These are phyloP conservation scores for Pseudocercospora pini-densiflorae DNA, from an alignment of 2,329 filamentous ascomycete species.

Conservation along the genomic window DNA sequence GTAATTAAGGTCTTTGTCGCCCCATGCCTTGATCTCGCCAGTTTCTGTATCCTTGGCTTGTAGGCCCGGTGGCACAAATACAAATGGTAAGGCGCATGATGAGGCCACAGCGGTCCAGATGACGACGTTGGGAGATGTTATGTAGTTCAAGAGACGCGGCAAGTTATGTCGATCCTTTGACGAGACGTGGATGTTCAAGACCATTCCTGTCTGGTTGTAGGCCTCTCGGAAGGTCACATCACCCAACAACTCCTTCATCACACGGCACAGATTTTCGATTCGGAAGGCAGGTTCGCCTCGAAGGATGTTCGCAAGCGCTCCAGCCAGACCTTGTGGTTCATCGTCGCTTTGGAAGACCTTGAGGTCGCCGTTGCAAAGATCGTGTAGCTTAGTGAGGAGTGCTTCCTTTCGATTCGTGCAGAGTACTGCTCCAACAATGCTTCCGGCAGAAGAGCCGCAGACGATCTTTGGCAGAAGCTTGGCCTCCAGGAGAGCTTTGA, in stretches of 20 bases:
- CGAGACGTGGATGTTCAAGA: slow-evolving; percentile 93
- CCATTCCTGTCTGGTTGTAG: slow-evolving; percentile 89
- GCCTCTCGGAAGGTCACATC: slow-evolving; percentile 95
- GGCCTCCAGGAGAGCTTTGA: slow-evolving; percentile 27
- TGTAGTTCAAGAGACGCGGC: slow-evolving; percentile 85
- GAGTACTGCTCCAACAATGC: slow-evolving; percentile 32
- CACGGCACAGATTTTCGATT: slow-evolving; percentile 76
- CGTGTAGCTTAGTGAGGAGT: slow-evolving; percentile 27
- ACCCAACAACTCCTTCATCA: slow-evolving; percentile 80
- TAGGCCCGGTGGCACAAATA: slow-evolving; percentile 79
- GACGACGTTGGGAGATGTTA: slow-evolving; percentile 91
- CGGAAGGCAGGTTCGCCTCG: slow-evolving; percentile 52
- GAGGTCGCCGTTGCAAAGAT: slow-evolving; percentile 28
- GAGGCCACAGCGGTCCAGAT: slow-evolving; percentile 97
- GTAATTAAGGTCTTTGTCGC: slow-evolving; percentile 81
- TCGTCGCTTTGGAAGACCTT: slow-evolving; percentile 29
- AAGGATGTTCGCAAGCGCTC: slow-evolving; percentile 27
- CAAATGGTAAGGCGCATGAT: slow-evolving; percentile 87
- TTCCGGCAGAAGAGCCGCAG: slow-evolving; percentile 31
- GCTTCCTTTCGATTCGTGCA: slow-evolving; percentile 28
- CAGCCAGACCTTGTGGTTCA: slow-evolving; percentile 27
- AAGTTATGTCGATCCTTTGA: slow-evolving; percentile 86
- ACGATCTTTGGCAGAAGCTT: slow-evolving; percentile 29
- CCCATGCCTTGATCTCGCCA: slow-evolving; percentile 76
- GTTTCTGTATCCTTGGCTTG: slow-evolving; percentile 85